A percentile compares a stretch with the other conserved stretches of the same genome.
These are phyloP conservation scores for Phytophthora ramorum DNA, from an alignment of 352 stramenopile species.

Conservation along the genomic window DNA sequence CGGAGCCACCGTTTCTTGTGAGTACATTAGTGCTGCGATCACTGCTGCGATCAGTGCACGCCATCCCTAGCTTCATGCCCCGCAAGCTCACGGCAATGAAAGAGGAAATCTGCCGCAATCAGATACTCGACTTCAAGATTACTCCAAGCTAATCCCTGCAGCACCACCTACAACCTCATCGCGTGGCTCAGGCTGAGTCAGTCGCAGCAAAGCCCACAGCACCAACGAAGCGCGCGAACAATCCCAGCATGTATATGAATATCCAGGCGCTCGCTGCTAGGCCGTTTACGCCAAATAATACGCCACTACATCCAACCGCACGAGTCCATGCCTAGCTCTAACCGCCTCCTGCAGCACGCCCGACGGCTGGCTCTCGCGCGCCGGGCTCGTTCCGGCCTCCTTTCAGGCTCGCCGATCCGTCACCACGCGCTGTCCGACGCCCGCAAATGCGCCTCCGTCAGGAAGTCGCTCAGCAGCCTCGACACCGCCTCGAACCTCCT, in stretches of 20 bases:
- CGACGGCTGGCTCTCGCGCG: slow-evolving; percentile 5
- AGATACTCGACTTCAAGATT: no score
- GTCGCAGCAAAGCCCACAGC: no score
- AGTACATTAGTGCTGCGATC: no score
- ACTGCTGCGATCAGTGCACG: no score
- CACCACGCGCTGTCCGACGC: slow-evolving; percentile 12
- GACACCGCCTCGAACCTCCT: slow-evolving; percentile 56
- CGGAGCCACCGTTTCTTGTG: no score
- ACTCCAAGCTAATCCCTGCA: background rate
- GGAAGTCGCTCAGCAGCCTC: slow-evolving; percentile 60
- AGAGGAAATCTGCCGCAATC: no score
- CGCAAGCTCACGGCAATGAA: no score
- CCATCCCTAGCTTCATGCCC: no score
- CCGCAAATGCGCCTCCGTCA: slow-evolving; percentile 40
- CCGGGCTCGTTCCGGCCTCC: slow-evolving; percentile 1
- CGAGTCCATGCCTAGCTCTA: slow-evolving; percentile 18
- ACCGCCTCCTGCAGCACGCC: background rate
- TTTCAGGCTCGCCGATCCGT: background rate
- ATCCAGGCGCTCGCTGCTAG: slow-evolving; percentile 19
- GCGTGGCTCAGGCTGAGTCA: background rate
- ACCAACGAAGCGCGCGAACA: background rate
- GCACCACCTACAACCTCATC: slow-evolving; percentile 1
- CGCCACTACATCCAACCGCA: slow-evolving; percentile 8
- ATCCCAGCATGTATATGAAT: slow-evolving; percentile 11
- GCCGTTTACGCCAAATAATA: slow-evolving; percentile 26